Evolutionary conservation across 306 rosid species (phyloP).

Genomic region (Fagus sylvatica): DNA sequence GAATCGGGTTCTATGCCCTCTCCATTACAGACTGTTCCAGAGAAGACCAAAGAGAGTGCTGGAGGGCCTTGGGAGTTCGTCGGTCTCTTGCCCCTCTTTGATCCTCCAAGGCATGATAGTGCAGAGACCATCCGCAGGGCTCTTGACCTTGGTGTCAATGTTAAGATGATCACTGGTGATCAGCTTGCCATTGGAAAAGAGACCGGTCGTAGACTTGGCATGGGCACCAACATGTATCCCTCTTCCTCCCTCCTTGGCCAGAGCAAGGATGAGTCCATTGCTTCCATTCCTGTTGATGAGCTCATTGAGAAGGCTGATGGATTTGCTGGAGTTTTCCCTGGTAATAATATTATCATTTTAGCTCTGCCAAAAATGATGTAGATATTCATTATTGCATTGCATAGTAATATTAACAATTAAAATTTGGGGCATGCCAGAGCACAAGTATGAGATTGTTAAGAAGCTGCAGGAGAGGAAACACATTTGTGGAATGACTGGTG

Average conservation of each 20-base stretch:
- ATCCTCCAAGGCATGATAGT: constrained; percentile 97
- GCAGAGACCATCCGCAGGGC: constrained; percentile 94
- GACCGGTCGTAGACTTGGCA: constrained; percentile 95
- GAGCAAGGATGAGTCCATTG: constrained; percentile 56
- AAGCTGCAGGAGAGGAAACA: constrained; percentile 75
- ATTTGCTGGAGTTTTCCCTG: constrained; percentile 95
- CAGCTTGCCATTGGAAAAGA: constrained; percentile 97
- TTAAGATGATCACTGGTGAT: constrained; percentile 97
- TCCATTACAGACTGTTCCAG: constrained; percentile 58
- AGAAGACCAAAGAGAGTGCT: constrained; percentile 69
- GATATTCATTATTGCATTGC: neutral
- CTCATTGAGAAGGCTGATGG: constrained; percentile 97
- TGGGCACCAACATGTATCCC: constrained; percentile 98
- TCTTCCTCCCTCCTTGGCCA: constrained; percentile 82
- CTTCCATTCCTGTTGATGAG: constrained; percentile 77
- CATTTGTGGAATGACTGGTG: constrained; percentile 92
- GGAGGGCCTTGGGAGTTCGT: constrained; percentile 83
- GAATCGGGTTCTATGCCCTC: neutral
- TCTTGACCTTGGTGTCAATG: constrained; percentile 89
- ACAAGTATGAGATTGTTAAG: constrained; percentile 89
- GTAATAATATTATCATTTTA: constrained; percentile 36
- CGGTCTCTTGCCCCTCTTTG: constrained; percentile 90
- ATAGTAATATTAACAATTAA: neutral
- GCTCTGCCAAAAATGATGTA: neutral
- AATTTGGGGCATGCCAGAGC: constrained; percentile 48